phyloP scores from a whole-genome alignment of 2,329 filamentous ascomycete species.

The Hypoxylon sp. region DNA sequence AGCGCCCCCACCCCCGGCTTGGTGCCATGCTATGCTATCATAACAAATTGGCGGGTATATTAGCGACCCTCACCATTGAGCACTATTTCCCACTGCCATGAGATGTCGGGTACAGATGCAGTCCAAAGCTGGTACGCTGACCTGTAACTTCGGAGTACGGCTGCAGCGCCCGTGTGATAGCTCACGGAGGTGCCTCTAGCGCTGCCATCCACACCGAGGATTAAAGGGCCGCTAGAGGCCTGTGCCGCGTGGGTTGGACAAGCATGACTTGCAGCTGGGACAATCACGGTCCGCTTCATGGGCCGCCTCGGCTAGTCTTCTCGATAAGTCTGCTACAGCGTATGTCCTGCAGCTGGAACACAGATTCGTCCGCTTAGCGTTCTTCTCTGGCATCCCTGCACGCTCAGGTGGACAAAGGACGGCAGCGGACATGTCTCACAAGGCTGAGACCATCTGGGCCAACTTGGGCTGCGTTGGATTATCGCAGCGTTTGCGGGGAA shows the following conservation, averaged over 20 bases:
- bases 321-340: conserved; percentile 35
- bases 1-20: conserved; percentile 35
- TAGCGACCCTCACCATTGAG: conserved; percentile 33
- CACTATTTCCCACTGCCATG: conserved; percentile 30
- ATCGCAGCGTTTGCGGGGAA: conserved; percentile 34
- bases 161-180: conserved; percentile 39
- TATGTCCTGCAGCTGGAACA: conserved; percentile 43
- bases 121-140: conserved; percentile 39
- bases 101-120: conserved; percentile 44
- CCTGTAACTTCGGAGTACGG: conserved; percentile 39
- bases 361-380: conserved; percentile 36
- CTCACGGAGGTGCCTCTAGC: conserved; percentile 35
- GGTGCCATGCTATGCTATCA: conserved; percentile 35
- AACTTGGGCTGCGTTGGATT: conserved; percentile 34
- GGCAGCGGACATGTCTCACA: conserved; percentile 43
- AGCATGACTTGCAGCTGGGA: conserved; percentile 37
- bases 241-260: conserved; percentile 41
- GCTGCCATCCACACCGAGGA: conserved; percentile 34
- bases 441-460: conserved; percentile 46
- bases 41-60: conserved; percentile 40
- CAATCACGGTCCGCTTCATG: conserved; percentile 43
- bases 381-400: conserved; percentile 42
- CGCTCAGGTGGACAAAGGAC: conserved; percentile 29
- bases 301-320: conserved; percentile 37
- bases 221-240: conserved; percentile 26